Evolutionary conservation across 2,329 filamentous ascomycete genomes (phyloP).

Genomic region (Trichoderma aggressivum): DNA sequence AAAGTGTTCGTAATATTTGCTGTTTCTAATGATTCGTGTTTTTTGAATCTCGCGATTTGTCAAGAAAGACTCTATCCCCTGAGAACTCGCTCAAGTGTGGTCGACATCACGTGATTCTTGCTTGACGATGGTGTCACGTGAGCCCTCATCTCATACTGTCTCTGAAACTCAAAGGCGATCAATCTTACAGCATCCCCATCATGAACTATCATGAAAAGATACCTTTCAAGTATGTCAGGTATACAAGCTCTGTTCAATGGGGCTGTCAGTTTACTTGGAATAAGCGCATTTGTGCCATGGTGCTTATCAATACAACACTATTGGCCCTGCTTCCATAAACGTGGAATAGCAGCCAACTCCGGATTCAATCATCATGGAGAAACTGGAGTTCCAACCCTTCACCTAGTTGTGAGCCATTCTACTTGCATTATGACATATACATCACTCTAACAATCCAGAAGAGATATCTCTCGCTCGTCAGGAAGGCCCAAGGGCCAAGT

Average conservation of each 20-base stretch:
- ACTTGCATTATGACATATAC: not conserved
- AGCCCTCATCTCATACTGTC: not conserved
- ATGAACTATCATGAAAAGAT: not conserved
- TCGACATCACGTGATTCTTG: not conserved
- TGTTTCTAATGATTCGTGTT: not conserved
- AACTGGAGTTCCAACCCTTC: not conserved
- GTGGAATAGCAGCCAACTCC: not conserved
- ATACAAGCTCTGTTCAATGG: not conserved
- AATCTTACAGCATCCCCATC: not conserved
- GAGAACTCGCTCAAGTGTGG: not conserved
- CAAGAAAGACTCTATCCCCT: not conserved
- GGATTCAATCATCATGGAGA: not conserved
- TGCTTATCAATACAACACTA: not conserved
- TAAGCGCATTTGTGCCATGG: not conserved
- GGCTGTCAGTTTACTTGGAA: not conserved
- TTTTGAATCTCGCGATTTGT: not conserved
- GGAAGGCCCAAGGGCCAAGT: not conserved
- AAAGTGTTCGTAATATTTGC: too few species aligned
- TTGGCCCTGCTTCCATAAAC: not conserved
- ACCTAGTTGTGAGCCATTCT: not conserved
- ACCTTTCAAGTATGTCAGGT: not conserved
- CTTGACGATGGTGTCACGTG: not conserved
- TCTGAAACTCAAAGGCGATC: not conserved
- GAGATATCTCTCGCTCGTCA: not conserved
- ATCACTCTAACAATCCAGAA: not conserved